These are phyloP conservation scores for Juglanconis oblonga DNA, from an alignment of 2,329 filamentous ascomycete genomes.

Conservation along the genomic window DNA sequence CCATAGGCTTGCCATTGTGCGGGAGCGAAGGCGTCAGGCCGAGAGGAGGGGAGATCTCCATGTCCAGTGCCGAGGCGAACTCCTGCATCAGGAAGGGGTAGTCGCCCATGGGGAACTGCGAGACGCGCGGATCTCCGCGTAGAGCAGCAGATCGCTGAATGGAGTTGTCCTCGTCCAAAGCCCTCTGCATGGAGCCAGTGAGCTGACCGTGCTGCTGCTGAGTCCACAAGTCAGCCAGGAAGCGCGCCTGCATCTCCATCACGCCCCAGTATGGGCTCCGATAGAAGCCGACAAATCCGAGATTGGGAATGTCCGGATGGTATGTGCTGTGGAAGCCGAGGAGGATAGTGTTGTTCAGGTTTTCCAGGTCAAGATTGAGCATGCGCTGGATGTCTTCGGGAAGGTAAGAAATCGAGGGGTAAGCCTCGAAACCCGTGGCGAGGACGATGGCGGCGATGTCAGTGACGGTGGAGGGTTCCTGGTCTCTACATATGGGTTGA, in stretches of 20 bases:
- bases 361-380: conserved; percentile 55
- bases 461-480: conserved; percentile 35
- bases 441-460: conserved; percentile 67
- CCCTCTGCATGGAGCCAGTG: conserved; percentile 31
- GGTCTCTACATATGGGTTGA: conserved; percentile 14
- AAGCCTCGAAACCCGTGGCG: conserved; percentile 72
- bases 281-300: conserved; percentile 83
- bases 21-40: conserved; percentile 36
- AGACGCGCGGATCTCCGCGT: conserved; percentile 49
- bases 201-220: conserved; percentile 25
- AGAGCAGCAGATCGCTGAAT: conserved; percentile 47
- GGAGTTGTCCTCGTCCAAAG: conserved; percentile 42
- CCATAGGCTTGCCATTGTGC: conserved; percentile 41
- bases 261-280: conserved; percentile 82
- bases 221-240: conserved; percentile 61
- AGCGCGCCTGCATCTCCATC: conserved; percentile 80
- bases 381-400: conserved; percentile 50
- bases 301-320: conserved; percentile 55
- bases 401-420: conserved; percentile 63
- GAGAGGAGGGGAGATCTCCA: conserved; percentile 40
- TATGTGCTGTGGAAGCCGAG: conserved; percentile 67
- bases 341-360: conserved; percentile 59
- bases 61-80: conserved; percentile 56
- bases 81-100: conserved; percentile 74
- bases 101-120: conserved; percentile 81